Conservation (phyloP, 176 grass and related monocot species). For the Paspalum vaginatum region DNA sequence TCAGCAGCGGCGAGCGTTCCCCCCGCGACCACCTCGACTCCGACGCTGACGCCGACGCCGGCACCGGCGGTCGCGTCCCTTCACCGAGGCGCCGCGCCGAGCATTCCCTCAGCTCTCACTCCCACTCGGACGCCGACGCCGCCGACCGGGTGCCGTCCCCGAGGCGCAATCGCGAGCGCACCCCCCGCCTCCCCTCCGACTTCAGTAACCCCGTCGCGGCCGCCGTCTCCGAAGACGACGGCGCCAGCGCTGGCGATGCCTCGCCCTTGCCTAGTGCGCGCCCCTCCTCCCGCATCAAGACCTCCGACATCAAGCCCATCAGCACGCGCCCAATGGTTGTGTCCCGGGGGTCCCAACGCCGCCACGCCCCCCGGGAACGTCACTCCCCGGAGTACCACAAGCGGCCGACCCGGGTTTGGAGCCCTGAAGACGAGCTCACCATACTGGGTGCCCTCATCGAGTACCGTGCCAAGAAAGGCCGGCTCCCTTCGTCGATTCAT, state of each 20-base stretch:
- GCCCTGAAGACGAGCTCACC: slow-evolving; percentile 44
- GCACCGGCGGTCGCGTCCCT: neutral
- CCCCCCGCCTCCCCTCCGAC: neutral
- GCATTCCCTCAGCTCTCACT: slow-evolving; percentile 1
- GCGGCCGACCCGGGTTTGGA: slow-evolving; percentile 49
- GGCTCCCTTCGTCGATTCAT: slow-evolving; percentile 10
- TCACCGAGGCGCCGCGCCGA: slow-evolving; percentile 26
- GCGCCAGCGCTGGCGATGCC: neutral
- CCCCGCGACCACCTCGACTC: neutral
- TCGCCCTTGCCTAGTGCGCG: slow-evolving; percentile 6
- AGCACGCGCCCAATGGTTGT: slow-evolving; percentile 42
- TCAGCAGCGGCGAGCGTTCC: neutral
- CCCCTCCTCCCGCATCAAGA: neutral
- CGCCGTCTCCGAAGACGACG: neutral
- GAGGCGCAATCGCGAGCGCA: slow-evolving; percentile 1
- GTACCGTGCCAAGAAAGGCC: slow-evolving; percentile 46
- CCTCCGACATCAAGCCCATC: slow-evolving; percentile 50
- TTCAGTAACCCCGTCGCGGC: neutral
- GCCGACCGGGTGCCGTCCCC: slow-evolving; percentile 4
- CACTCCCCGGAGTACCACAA: slow-evolving; percentile 31
- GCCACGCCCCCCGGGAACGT: neutral
- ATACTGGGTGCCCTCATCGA: slow-evolving; percentile 49
- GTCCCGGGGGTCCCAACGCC: neutral
- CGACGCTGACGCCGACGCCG: neutral
- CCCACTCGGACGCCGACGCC: slow-evolving; percentile 25